phyloP scores from a whole-genome alignment of 164 flowering plant genomes.

The Annona squamosa region DNA sequence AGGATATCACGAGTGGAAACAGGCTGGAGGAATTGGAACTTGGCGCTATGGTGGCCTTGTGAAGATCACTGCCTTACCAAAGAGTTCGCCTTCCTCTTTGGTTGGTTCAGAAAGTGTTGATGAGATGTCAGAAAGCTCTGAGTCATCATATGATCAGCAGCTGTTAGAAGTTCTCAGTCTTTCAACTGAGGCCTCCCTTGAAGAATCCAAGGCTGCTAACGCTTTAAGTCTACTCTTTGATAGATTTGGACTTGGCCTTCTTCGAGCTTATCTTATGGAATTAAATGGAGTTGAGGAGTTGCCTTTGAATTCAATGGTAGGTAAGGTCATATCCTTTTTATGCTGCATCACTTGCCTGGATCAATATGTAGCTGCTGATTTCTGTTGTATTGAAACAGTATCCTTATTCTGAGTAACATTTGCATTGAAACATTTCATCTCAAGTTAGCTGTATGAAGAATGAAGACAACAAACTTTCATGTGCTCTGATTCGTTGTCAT shows the following conservation, averaged over 20 bases:
- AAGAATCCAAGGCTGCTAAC: conserved; percentile 51
- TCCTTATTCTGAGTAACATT: neutral
- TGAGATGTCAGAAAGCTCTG: conserved; percentile 55
- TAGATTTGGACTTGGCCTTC: conserved; percentile 56
- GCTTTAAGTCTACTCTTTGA: conserved; percentile 56
- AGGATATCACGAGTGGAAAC: conserved; percentile 88
- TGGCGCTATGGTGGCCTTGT: conserved; percentile 87
- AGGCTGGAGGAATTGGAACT: conserved; percentile 77
- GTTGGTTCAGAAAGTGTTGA: conserved; percentile 46
- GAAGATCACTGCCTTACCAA: conserved; percentile 48
- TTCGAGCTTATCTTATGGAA: conserved; percentile 50
- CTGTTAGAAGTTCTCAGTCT: conserved; percentile 50
- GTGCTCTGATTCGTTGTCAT: neutral
- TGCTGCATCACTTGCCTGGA: neutral
- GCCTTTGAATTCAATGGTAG: conserved; percentile 83
- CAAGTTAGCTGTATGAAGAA: neutral
- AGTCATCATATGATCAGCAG: conserved; percentile 45
- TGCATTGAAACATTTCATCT: neutral
- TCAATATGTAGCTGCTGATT: neutral
- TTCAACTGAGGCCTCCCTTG: conserved; percentile 45
- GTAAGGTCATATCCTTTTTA: conserved; percentile 35
- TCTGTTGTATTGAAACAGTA: neutral
- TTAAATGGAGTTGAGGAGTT: conserved; percentile 40
- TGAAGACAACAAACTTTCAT: neutral
- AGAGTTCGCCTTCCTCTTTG: conserved; percentile 38